Evolutionary conservation across 495 filamentous ascomycete genomes (phyloP).

Genomic region (Usnea hakonensis): DNA sequence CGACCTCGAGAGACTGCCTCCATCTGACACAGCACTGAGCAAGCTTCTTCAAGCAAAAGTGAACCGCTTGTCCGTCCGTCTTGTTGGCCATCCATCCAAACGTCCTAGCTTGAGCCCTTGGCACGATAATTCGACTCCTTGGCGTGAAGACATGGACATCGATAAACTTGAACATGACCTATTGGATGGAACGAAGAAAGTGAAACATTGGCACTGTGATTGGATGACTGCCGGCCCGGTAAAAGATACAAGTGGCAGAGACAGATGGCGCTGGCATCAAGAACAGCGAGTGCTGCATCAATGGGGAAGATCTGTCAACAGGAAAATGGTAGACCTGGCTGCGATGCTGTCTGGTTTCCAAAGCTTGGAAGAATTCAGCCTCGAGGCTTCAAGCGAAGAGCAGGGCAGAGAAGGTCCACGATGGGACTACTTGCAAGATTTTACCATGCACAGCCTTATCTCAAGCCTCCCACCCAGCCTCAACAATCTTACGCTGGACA

Average conservation of each 20-base stretch:
- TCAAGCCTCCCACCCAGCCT: conserved; percentile 1
- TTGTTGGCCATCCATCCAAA: conserved; percentile 7
- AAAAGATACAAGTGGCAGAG: neutral
- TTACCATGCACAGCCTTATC: neutral
- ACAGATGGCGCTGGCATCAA: neutral
- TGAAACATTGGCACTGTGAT: neutral
- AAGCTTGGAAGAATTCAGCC: neutral
- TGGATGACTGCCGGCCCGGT: neutral
- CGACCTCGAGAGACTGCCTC: conserved; percentile 12
- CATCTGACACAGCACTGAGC: neutral
- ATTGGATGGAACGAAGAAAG: neutral
- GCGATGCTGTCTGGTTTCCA: neutral
- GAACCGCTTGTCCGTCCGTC: conserved; percentile 1
- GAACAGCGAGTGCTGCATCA: neutral
- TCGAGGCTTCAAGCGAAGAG: conserved; percentile 7
- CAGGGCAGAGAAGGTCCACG: neutral
- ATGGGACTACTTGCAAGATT: neutral
- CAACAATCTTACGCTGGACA: conserved; percentile 2
- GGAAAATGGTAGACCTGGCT: conserved; percentile 2
- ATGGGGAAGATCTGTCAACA: neutral
- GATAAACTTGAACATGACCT: neutral
- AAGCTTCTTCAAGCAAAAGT: neutral
- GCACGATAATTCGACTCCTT: neutral
- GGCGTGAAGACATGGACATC: neutral
- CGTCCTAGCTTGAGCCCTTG: neutral